Evolutionary conservation across 371 early-diverging fungal genomes (phyloP), one percentile per base, ranked within the genome.

Genomic region (Lichtheimia ramosa): DNA sequence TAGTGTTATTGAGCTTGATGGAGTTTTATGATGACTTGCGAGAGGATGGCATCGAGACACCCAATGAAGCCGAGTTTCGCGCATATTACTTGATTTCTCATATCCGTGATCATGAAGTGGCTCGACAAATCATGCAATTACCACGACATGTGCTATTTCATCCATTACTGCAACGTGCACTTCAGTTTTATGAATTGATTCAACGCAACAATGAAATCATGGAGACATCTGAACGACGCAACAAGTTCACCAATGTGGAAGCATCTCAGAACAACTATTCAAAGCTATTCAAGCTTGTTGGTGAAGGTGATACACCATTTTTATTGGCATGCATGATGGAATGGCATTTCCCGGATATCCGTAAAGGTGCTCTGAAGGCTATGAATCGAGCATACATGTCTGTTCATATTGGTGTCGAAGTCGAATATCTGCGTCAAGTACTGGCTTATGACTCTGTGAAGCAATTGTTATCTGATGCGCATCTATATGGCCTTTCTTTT

Each of bases 1-100:
- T 63, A 69, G 93, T 89, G 0, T 74, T 96, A 21, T 79, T 90
- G 49, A 89, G 88, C 69, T 75, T 96, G 54, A 84, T 83, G 41
- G 93, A 95, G 72, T 92, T 89, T 56, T 96, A 96, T 66, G 84
- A 86, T 46, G 96, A 95, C 65, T 68, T 86, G 53, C 70, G 83
- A 12, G 70, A 74, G 16, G 77, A 80, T 15, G 83, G 81, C 7
- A 65, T 82, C 3, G 59, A 59, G 4, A 83, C 84, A 40, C 81
- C 83, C 0, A 94, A 95, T 52, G 95, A 96, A 73, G 81, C 94
- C 3, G 95, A 96, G 69, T 95, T 96, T 64, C 83, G 89, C 24
- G 94, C 93, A 0, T 95, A 95, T 72, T 83, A 91, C 58, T 75
- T 96, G 10, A 74, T 93, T 7, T 74, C 86, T 5, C 90, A 93